phyloP scores from a whole-genome alignment of 1,139 yeast species.

The Diutina catenulata region DNA sequence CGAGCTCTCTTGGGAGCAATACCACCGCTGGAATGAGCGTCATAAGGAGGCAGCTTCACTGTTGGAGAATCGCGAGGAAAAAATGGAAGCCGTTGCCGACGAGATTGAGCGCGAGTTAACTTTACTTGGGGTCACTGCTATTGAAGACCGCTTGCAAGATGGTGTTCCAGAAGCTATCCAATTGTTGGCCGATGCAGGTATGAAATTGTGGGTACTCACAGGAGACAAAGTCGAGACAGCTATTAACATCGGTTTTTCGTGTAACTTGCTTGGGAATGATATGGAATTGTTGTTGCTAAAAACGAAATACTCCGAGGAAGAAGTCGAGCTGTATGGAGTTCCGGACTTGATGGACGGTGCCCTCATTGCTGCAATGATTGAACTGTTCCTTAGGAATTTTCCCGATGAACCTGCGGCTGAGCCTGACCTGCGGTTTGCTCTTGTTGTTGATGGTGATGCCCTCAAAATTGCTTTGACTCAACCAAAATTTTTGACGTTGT shows the following conservation, averaged over 20 bases:
- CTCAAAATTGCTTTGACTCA: constrained; percentile 11
- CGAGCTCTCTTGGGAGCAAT: constrained; percentile 31
- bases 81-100: constrained; percentile 38
- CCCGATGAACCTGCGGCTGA: no score
- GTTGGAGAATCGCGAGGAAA: constrained; percentile 29
- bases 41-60: constrained; percentile 33
- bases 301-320: constrained; percentile 10
- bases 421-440: constrained; percentile 69
- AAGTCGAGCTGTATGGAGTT: constrained; percentile 4
- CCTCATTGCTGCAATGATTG: constrained; percentile 9
- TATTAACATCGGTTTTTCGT: constrained; percentile 92
- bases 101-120: constrained; percentile 63
- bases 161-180: constrained; percentile 96
- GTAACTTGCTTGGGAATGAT: constrained; percentile 74
- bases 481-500: constrained; percentile 66
- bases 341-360: constrained; percentile 5
- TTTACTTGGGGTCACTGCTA: constrained; percentile 92
- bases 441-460: constrained; percentile 90
- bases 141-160: constrained; percentile 88
- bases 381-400: constrained; percentile 9
- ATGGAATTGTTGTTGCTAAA: constrained; percentile 73
- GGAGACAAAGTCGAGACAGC: constrained; percentile 99
- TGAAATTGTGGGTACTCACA: constrained; percentile 92
- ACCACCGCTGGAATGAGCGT: constrained; percentile 30
- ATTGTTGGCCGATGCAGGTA: constrained; percentile 77